Base-by-base conservation (phyloP, 2,329 filamentous ascomycete genomes). In the Penicillium sp. region DNA sequence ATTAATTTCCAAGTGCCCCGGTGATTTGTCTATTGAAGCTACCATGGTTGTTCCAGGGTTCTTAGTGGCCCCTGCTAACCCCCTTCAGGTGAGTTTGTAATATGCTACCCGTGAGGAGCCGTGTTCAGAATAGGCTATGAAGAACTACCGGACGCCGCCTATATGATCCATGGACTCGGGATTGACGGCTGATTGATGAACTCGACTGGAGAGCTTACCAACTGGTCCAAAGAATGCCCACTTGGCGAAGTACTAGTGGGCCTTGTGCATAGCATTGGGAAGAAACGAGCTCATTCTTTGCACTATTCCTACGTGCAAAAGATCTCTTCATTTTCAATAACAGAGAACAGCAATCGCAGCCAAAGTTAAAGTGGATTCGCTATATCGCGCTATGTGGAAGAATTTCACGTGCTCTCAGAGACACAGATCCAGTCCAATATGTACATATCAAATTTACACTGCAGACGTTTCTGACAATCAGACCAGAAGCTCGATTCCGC, bases 341-440 rank as follows among this genome's bases (percentile, higher is more conserved):
- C 36, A 39, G 36, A n/a, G 4, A 39, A 23, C 9, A 13, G 15
- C 9, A 5, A 21, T 39, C 23, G 6, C 41, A 42, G 24, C 41
- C 7, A 42, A 42, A 8, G 18, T 4, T 42, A 15, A 42, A n/a
- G 39, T 49, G 43, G 43, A 58, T 59, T 56, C 53, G 59, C 56
- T 60, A 52, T 47, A 57, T 51, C 45, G 42, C 18, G 36, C 36
- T 23, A 39, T 39, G 5, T 39, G 10, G 44, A 46, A 21, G 26
- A 53, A 46, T 54, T 44, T 49, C 50, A 53, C 51, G 52, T 56
- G 51, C 53, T 57, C 51, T 34, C 45, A 58, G 51, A 51, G 51
- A 52, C 52, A 49, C 42, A 50, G 52, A 59, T 54, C 49, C 18
- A 41, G 24, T 18, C n/a, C 52, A 53, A 61, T 61, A 63, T 62